Conservation (phyloP, 306 rosid genomes). For the Purshia tridentata region DNA sequence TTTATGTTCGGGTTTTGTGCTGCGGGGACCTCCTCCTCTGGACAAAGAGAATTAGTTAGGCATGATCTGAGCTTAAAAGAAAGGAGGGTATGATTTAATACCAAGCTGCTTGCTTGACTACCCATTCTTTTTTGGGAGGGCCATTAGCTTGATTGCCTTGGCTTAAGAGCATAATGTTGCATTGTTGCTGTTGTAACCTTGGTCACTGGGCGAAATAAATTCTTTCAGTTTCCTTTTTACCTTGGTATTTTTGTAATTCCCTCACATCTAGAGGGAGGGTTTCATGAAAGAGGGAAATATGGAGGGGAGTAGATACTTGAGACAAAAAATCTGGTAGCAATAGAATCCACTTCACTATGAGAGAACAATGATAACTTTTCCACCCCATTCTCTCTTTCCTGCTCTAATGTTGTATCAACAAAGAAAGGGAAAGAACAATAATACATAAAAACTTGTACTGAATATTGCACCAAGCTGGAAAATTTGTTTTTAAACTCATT, state of each 20-base stretch:
- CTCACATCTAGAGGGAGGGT: not conserved
- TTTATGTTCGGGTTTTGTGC: no score
- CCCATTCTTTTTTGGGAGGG: no score
- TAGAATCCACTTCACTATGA: no score
- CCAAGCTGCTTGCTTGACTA: not conserved
- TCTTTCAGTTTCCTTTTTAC: not conserved
- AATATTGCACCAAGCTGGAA: slow-evolving; percentile 5
- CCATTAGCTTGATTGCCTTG: no score
- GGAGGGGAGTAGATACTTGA: no score
- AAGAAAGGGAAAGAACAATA: not conserved
- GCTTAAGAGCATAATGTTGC: no score
- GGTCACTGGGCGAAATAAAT: no score
- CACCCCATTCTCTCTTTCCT: not conserved
- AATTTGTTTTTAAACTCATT: slow-evolving; percentile 1
- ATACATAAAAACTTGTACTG: not conserved
- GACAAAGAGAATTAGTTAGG: not conserved
- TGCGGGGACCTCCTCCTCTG: no score
- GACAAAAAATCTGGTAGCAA: no score
- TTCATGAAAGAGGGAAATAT: no score
- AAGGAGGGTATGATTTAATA: no score
- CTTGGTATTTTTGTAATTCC: not conserved
- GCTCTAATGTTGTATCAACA: not conserved
- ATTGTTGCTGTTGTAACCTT: no score
- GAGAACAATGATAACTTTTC: not conserved
- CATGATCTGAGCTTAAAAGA: not conserved